Evolutionary conservation across 345 rosid genomes (phyloP).

Genomic region (Diplotaxis tenuifolia): DNA sequence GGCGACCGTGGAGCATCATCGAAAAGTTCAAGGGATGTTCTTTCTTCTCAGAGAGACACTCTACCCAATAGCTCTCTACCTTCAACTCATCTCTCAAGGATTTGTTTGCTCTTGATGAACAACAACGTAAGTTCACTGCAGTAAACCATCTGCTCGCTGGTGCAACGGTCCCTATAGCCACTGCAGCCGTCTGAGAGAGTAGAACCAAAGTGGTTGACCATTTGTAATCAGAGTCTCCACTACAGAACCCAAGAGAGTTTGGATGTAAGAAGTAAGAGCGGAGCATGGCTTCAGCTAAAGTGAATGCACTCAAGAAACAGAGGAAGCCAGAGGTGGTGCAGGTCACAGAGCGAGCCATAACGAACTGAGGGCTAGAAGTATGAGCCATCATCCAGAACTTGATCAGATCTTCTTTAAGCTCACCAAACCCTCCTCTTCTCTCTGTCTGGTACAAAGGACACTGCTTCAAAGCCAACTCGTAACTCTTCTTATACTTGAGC

Average conservation of each 20-base stretch:
- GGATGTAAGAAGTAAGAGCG: slow-evolving; percentile 54
- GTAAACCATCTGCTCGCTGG: slow-evolving; percentile 71
- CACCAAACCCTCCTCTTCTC: slow-evolving; percentile 24
- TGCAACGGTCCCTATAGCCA: slow-evolving; percentile 66
- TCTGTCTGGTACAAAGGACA: slow-evolving; percentile 32
- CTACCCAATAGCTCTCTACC: slow-evolving; percentile 69
- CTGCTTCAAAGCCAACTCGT: slow-evolving; percentile 51
- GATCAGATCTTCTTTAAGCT: slow-evolving; percentile 56
- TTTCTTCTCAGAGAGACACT: slow-evolving; percentile 57
- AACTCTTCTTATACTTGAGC: slow-evolving; percentile 50
- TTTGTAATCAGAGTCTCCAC: slow-evolving; percentile 72
- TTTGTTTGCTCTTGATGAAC: slow-evolving; percentile 43
- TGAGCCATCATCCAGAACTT: slow-evolving; percentile 92
- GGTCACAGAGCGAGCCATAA: slow-evolving; percentile 72
- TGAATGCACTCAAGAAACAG: slow-evolving; percentile 56
- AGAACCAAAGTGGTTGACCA: slow-evolving; percentile 66
- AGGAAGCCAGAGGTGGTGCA: slow-evolving; percentile 76
- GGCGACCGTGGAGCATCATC: slow-evolving; percentile 38
- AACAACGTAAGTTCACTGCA: slow-evolving; percentile 60
- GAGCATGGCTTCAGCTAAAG: slow-evolving; percentile 62
- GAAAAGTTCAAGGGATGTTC: slow-evolving; percentile 51
- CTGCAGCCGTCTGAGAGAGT: slow-evolving; percentile 54
- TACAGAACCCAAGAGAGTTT: slow-evolving; percentile 53
- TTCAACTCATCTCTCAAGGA: slow-evolving; percentile 31
- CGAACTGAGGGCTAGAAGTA: slow-evolving; percentile 81